Evolutionary conservation across 176 grass and related monocot genomes (phyloP), one percentile per base, ranked within the genome.

Genomic region (Lolium perenne): DNA sequence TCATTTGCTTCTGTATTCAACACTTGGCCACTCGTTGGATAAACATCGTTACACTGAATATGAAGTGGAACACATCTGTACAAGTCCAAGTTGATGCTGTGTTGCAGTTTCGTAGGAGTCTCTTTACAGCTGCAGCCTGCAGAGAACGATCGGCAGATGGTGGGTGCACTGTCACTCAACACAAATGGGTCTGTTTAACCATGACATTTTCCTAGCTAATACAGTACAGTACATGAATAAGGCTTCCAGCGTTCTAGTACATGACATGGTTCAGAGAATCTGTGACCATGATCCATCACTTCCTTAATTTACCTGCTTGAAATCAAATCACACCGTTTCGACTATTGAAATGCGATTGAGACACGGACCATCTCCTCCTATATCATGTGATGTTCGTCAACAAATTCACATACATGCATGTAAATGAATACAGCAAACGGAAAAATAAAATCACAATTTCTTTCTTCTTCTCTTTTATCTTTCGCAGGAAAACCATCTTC

Each of bases 51-150:
- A 53, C 50, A 53, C 50, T 53, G 50, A 53, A 53, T 53, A 53
- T 38, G 29, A 64, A 64, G 26, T 14, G n/a, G 55, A 29, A 40
- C 6, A 58, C 32, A 41, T 43, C 29, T 10, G 32, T 35, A 35
- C 32, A 35, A 35, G 15, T 56, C 50, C 0, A 11, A 70, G 17
- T 74, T 56, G 22, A 35, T 46, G 32, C 55, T 47, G 81, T 47
- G 67, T 38, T 80, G 53, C 45, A 70, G 43, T 23, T 35, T 29
- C 59, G n/a, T 50, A 55, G 6, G 46, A 1, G n/a, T n/a, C 54
- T 73, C 79, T 90, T 87, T 59, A 80, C 85, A 87, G 76, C 76
- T 76, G 81, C 85, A 18, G 76, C 46, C 68, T 80, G 68, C 76
- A 32, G 68, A 65, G 68, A 84, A 29, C 9, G 56, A 49, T 20